Evolutionary conservation across 1,284 basidiomycete genomes (phyloP).

Genomic region (Ustilago tritici): DNA sequence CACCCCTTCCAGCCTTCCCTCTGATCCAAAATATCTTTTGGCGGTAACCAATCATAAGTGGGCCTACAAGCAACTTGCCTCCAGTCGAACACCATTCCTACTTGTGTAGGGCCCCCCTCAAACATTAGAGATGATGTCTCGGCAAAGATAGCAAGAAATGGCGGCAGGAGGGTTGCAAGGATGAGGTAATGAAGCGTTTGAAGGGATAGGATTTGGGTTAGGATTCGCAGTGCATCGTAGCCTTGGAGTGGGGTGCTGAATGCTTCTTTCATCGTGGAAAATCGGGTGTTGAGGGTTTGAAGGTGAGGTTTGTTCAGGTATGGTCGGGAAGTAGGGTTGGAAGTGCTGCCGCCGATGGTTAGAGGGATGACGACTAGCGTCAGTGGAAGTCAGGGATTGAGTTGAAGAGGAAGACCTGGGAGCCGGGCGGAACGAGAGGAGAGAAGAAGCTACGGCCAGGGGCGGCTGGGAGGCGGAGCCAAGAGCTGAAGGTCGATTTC

Average conservation of each 20-base stretch:
- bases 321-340: too few species aligned
- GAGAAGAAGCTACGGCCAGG: too few species aligned
- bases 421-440: too few species aligned
- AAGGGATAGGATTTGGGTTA: constrained; percentile 83
- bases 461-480: too few species aligned
- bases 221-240: constrained; percentile 38
- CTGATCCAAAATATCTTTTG: neutral
- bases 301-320: neutral
- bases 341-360: too few species aligned
- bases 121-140: constrained; percentile 80
- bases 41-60: constrained; percentile 28
- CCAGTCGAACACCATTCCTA: constrained; percentile 98
- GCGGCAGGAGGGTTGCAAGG: constrained; percentile 84
- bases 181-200: constrained; percentile 93
- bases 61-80: constrained; percentile 79
- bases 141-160: constrained; percentile 81
- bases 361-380: too few species aligned
- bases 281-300: neutral
- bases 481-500: too few species aligned
- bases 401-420: too few species aligned
- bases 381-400: too few species aligned
- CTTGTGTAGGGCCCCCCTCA: constrained; percentile 85
- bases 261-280: constrained; percentile 44
- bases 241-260: constrained; percentile 46
- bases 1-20: neutral